These are phyloP conservation scores for Brassica rapa DNA, from an alignment of 345 rosid species.

Conservation along the genomic window DNA sequence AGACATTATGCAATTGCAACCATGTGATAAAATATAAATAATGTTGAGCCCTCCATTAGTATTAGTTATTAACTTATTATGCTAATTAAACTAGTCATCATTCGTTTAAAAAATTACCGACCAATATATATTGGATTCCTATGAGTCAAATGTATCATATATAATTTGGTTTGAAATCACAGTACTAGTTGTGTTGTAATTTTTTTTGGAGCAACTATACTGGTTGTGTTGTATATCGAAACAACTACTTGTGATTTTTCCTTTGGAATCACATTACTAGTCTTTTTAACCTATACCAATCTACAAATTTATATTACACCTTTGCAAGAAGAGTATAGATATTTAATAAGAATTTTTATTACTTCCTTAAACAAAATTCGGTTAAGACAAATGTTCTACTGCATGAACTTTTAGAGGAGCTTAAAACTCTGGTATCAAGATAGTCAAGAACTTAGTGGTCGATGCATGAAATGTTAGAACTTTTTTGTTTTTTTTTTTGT, in stretches of 20 bases:
- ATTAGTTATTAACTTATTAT: conserved; percentile 4
- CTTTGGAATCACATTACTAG: conserved; percentile 5
- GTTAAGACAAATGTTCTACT: background rate
- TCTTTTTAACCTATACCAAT: background rate
- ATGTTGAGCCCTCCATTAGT: background rate
- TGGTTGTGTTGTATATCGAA: background rate
- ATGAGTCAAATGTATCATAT: background rate
- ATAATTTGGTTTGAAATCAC: conserved; percentile 8
- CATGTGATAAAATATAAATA: background rate
- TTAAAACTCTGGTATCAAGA: background rate
- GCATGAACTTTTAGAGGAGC: background rate
- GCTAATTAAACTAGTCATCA: background rate
- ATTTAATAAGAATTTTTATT: background rate
- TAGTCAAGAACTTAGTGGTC: background rate
- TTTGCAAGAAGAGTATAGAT: background rate
- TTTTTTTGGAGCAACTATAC: no score
- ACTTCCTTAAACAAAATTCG: no score
- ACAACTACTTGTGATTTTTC: conserved; percentile 1
- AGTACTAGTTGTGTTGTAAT: background rate
- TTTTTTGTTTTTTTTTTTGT: no score
- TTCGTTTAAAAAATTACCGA: conserved; percentile 16
- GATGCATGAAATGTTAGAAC: background rate
- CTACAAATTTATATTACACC: background rate
- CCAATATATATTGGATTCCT: conserved; percentile 3
- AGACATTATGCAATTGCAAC: conserved; percentile 14